Conservation (phyloP, 179 eudicot genomes). For the Camellia oleifera region DNA sequence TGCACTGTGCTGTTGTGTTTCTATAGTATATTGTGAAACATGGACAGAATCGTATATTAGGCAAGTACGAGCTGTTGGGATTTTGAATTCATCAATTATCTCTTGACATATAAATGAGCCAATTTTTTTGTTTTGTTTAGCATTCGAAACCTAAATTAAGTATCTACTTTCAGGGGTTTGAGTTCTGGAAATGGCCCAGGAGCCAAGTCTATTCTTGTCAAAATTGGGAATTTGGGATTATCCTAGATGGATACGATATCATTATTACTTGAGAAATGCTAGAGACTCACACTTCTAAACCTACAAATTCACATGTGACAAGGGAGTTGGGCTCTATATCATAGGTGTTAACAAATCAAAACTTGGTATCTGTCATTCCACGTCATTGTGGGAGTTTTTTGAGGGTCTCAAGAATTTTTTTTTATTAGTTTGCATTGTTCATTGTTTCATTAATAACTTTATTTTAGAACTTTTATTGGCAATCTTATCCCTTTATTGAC, state of each 20-base stretch:
- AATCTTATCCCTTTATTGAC: background rate
- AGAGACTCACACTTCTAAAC: too few species aligned
- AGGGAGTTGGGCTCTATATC: too few species aligned
- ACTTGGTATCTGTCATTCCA: too few species aligned
- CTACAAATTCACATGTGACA: too few species aligned
- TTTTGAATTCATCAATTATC: background rate
- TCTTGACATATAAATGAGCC: background rate
- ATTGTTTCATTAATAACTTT: background rate
- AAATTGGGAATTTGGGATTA: background rate
- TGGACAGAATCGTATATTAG: background rate
- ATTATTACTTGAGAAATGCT: background rate
- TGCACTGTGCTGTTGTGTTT: background rate
- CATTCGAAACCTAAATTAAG: background rate
- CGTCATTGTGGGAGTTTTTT: too few species aligned
- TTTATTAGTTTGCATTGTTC: background rate
- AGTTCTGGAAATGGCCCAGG: background rate
- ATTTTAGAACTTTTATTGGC: background rate
- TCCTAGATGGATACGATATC: background rate
- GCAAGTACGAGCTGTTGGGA: background rate
- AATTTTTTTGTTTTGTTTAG: background rate
- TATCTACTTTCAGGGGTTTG: background rate
- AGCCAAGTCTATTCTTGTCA: background rate
- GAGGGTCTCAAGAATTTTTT: too few species aligned
- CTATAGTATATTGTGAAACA: background rate
- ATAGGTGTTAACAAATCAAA: too few species aligned